Evolutionary conservation across 306 rosid genomes (phyloP), one percentile per base, ranked within the genome.

Genomic region (Alnus rubra): DNA sequence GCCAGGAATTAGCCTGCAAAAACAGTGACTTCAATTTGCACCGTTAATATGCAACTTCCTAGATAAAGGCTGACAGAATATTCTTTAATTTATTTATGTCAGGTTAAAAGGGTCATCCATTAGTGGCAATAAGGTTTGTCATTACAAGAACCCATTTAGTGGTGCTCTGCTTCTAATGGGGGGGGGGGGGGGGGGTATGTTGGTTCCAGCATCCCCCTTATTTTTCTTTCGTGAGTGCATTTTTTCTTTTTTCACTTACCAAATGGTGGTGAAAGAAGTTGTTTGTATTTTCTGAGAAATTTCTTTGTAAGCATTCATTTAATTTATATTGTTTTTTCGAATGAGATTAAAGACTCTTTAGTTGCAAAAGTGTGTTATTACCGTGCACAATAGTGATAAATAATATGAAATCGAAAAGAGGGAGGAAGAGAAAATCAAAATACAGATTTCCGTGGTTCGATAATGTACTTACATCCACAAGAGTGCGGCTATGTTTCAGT

Each of bases 1-100:
- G 87, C 90, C 28, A 62, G 77, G 33, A 86, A 83, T 71, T 88
- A 82, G 65, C 49, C 2, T 11, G 23, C 4, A 42, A 42, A 42
- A 6, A 42, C 45, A 42, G 45, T 12, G 33, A 75, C 16, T 8
- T 35, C 0, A 23, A 23, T 23, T 23, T 23, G 5, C 28, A 8
- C 54, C 49, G 13, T 44, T 53, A 45, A 3, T 54, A 31, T 23
- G 51, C 18, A 53, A 56, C 67, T 42, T 42, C 7, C 45, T 5
- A 5, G 45, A 23, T 48, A 37, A 7, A 16, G 23, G 37, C 50
- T 3, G 1, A 23, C 14, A 14, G 7, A 52, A 23, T 23, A 23
- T 78, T 35, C 80, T 19, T 55, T 65, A 31, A 39, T 42, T 54
- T 42, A 58, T 44, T 19, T 12, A 12, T 67, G 74, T 19, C 49